These are phyloP conservation scores for Microcyclospora pomicola DNA, from an alignment of 2,329 filamentous ascomycete genomes.

Conservation along the genomic window DNA sequence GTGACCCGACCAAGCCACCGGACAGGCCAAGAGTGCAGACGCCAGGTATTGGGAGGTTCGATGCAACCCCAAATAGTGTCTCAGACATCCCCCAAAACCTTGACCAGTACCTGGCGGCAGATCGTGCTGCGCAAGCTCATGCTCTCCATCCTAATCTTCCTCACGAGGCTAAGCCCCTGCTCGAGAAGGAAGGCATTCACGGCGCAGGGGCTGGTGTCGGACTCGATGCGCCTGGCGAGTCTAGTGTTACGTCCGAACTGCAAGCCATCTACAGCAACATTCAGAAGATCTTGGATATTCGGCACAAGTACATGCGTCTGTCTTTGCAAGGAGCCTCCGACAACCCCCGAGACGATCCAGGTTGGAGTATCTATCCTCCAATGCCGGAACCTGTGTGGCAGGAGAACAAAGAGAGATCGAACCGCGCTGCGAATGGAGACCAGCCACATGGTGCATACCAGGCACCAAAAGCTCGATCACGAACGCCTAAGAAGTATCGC, in stretches of 20 bases:
- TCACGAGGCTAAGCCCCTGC: slow-evolving; percentile 42
- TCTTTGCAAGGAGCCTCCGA: slow-evolving; percentile 71
- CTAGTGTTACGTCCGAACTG: slow-evolving; percentile 71
- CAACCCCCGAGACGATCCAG: slow-evolving; percentile 73
- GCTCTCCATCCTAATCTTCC: slow-evolving; percentile 37
- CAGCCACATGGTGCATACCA: slow-evolving; percentile 15
- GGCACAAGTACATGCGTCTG: slow-evolving; percentile 75
- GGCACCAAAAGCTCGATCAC: slow-evolving; percentile 17
- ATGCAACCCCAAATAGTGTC: slow-evolving; percentile 5
- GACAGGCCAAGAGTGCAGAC: slow-evolving; percentile 18
- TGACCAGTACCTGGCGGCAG: slow-evolving; percentile 25
- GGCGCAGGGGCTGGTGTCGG: slow-evolving; percentile 46
- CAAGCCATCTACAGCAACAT: slow-evolving; percentile 80
- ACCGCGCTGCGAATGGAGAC: slow-evolving; percentile 5
- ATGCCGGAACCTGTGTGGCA: slow-evolving; percentile 87
- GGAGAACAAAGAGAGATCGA: slow-evolving; percentile 19
- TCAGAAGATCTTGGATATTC: slow-evolving; percentile 72
- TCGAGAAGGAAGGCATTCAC: slow-evolving; percentile 42
- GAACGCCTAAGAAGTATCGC: slow-evolving; percentile 37
- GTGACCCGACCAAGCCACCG: slow-evolving; percentile 20
- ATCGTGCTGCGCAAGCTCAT: slow-evolving; percentile 37
- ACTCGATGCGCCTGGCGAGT: slow-evolving; percentile 56
- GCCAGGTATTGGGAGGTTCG: slow-evolving; percentile 18
- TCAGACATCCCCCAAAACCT: not conserved
- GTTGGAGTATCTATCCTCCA: slow-evolving; percentile 81